Evolutionary conservation across 1,139 yeast genomes (phyloP).

Genomic region (Pichia sp.): DNA sequence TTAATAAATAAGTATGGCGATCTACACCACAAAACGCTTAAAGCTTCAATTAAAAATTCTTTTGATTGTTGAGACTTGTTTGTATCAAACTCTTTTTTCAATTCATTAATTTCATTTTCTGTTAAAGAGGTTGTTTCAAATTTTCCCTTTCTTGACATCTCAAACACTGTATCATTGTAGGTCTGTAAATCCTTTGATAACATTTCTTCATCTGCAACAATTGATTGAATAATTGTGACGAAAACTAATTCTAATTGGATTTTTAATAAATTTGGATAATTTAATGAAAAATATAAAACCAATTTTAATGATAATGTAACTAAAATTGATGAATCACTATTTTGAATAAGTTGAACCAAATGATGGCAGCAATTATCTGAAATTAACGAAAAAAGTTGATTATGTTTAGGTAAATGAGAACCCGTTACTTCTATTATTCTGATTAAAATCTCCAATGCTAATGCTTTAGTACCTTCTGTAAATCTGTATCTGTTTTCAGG

Average conservation of each 20-base stretch:
- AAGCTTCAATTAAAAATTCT: conserved; percentile 77
- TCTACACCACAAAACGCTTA: conserved; percentile 79
- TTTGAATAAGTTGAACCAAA: conserved; percentile 70
- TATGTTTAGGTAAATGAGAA: conserved; percentile 54
- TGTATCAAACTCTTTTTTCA: conserved; percentile 27
- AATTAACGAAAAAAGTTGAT: conserved; percentile 58
- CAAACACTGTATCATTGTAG: conserved; percentile 25
- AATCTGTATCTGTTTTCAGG: conserved; percentile 80
- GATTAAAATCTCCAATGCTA: conserved; percentile 70
- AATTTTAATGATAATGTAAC: conserved; percentile 72
- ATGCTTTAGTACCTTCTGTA: conserved; percentile 78
- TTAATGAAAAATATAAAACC: conserved; percentile 59
- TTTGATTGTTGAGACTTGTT: conserved; percentile 44
- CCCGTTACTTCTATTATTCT: conserved; percentile 84
- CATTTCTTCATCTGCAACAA: conserved; percentile 36
- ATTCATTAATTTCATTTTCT: conserved; percentile 23
- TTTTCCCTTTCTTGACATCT: conserved; percentile 31
- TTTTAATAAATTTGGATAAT: conserved; percentile 51
- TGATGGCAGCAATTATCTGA: conserved; percentile 81
- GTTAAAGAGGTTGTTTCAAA: conserved; percentile 33
- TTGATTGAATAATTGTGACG: conserved; percentile 49
- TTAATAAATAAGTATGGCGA: conserved; percentile 73
- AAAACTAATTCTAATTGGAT: conserved; percentile 65
- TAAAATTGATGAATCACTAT: conserved; percentile 57
- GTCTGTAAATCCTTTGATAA: conserved; percentile 23